A percentile compares a stretch with the other conserved stretches of the same genome.
These are phyloP conservation scores for Exophiala mesophila DNA, from an alignment of 2,329 filamentous ascomycete genomes.

Conservation along the genomic window DNA sequence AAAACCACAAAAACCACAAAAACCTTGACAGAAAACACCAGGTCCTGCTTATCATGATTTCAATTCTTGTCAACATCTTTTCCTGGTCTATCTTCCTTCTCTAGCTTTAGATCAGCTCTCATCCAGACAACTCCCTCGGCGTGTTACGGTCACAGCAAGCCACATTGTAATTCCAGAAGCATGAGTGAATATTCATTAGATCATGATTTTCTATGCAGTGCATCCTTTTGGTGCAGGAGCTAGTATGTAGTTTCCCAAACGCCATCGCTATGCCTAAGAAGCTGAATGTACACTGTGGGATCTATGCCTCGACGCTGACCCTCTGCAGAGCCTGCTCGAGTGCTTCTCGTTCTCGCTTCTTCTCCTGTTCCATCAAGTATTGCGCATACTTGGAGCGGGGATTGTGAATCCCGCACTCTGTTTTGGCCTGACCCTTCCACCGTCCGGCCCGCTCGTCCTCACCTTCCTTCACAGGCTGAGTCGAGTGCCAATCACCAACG, in stretches of 20 bases:
- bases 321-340: slow-evolving; percentile 40
- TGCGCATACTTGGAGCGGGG: slow-evolving; percentile 89
- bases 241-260: slow-evolving; percentile 20
- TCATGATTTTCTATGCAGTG: slow-evolving; percentile 3
- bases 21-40: no score
- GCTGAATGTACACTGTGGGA: slow-evolving; percentile 1
- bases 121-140: no score
- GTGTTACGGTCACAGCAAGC: no score
- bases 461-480: slow-evolving; percentile 77
- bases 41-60: no score
- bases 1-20: no score
- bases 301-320: slow-evolving; percentile 18
- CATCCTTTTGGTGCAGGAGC: slow-evolving; percentile 5
- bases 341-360: slow-evolving; percentile 58
- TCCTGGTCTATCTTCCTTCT: no score
- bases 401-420: slow-evolving; percentile 98
- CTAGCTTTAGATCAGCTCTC: no score
- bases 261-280: slow-evolving; percentile 25
- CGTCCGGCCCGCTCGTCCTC: slow-evolving; percentile 95
- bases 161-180: no score
- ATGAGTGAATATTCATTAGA: no score
- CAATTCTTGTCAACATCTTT: no score
- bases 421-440: slow-evolving; percentile 95
- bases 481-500: slow-evolving; percentile 97
- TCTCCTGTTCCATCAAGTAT: slow-evolving; percentile 70